Conservation (phyloP, 305 asterid species). For the Fraxinus albicans region DNA sequence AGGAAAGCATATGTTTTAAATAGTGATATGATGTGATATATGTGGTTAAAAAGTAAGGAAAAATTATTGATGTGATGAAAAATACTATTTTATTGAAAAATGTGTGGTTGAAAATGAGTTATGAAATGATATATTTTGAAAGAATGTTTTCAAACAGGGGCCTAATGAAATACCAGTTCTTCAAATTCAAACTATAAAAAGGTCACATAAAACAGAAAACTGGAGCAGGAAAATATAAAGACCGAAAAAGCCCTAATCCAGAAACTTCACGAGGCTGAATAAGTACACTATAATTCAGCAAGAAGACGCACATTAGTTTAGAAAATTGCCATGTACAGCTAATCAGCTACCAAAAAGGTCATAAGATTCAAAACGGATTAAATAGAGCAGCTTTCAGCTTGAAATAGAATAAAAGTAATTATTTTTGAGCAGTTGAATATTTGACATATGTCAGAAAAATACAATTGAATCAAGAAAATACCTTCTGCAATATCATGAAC, state of each 20-base stretch:
- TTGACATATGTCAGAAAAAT: not conserved
- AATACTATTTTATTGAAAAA: no score
- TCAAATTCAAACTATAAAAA: not conserved
- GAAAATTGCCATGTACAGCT: not conserved
- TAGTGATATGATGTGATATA: no score
- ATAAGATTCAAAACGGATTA: not conserved
- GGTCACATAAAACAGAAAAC: not conserved
- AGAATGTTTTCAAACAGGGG: no score
- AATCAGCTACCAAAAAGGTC: not conserved
- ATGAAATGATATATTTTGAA: no score
- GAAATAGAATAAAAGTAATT: not conserved
- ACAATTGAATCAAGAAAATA: slow-evolving; percentile 25
- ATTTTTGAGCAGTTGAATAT: not conserved
- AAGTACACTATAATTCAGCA: not conserved
- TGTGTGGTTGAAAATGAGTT: no score
- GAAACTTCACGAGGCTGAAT: not conserved
- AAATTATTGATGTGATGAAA: no score
- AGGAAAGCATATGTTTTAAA: no score
- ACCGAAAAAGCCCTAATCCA: not conserved
- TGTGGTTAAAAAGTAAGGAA: no score
- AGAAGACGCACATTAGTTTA: not conserved
- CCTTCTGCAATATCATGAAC: slow-evolving; percentile 99
- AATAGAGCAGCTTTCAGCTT: not conserved
- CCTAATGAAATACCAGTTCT: not conserved
- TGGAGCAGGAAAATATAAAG: not conserved